phyloP scores from a whole-genome alignment of 768 basidiomycete species.

The Strobilomyces dryophilus region DNA sequence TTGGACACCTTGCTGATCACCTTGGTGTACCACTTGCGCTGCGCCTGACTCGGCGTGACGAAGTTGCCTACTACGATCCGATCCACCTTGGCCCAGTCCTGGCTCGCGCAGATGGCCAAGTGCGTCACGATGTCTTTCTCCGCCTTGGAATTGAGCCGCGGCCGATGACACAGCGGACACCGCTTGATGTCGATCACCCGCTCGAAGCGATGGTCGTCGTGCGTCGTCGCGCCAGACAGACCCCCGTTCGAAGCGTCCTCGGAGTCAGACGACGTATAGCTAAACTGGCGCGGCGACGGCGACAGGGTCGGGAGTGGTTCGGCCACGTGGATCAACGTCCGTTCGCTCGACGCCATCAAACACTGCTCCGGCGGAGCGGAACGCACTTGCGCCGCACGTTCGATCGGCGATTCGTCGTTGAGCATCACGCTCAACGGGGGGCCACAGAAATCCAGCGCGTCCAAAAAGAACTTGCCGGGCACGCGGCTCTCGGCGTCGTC shows the following conservation, averaged over 20 bases:
- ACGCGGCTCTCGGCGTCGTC: constrained; percentile 27
- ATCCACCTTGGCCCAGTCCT: constrained; percentile 89
- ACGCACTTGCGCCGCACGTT: constrained; percentile 10
- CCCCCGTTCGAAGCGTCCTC: constrained; percentile 32
- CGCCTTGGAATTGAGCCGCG: constrained; percentile 76
- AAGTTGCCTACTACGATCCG: constrained; percentile 91
- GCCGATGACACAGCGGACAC: constrained; percentile 91
- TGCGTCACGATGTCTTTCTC: constrained; percentile 97
- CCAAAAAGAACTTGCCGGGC: constrained; percentile 43
- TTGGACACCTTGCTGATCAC: constrained; percentile 81
- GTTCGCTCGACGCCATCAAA: constrained; percentile 45
- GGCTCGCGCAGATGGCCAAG: constrained; percentile 91
- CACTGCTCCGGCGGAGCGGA: constrained; percentile 22
- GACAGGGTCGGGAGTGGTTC: constrained; percentile 20
- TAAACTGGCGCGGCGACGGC: constrained; percentile 28
- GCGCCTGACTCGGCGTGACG: constrained; percentile 91
- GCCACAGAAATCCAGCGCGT: constrained; percentile 60
- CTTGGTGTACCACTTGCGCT: constrained; percentile 96
- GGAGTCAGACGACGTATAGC: constrained; percentile 44
- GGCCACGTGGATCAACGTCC: constrained; percentile 36
- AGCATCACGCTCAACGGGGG: constrained; percentile 34
- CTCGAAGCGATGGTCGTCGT: constrained; percentile 49
- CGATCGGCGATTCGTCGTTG: constrained; percentile 29
- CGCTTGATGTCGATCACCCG: constrained; percentile 93
- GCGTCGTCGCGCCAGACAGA: constrained; percentile 6